Base-by-base conservation (phyloP, 73 alveolate species). In the Paramecium tetraurelia region DNA sequence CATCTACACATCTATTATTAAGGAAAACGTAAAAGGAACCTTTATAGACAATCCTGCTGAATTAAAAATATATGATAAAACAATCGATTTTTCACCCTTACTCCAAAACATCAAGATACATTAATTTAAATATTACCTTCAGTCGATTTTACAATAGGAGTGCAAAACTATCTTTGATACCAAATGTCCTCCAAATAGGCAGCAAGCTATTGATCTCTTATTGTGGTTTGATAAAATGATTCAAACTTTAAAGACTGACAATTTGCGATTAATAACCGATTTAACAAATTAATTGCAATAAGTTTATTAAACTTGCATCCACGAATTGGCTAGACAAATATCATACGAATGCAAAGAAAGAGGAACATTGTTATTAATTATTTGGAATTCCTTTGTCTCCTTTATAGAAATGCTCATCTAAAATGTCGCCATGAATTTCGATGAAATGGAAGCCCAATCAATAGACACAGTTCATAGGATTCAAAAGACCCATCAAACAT, bases 261-360 rank as follows among this genome's bases (percentile, higher is more conserved):
- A 63, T 31, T 31, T 27, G 22, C 4, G 41, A 31, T 63, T 63
- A 63, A 63, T 63, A 27, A 27, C 84, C 24, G 84, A 63, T 63
- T 31, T 63, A 31, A 63, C 84, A 14, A 63, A 80, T 80, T 31
- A 48, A 44, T 22, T 80, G 57, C 18, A 80, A 80, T 21, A n/a
- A 18, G 90, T 80, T 22, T 80, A 80, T 46, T 80, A 33, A 22
- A 44, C 90, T 44, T 80, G 90, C n/a, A 59, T 80, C 3, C 72
- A 40, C 21, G 90, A 80, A 80, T 46, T 80, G 24, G 57, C 57
- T 40, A 40, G 90, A 46, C 16, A 80, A 46, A 46, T 80, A 24
- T 40, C 76, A 9, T 31, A 31, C 21, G 90, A 80, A 22, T 80
- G 90, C 24, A 80, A 80, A 48, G 90, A 80, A 46, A 80, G 90